A percentile compares a stretch with the other conserved stretches of the same genome.
Conservation (phyloP, 2,329 filamentous ascomycete genomes). For the Penicillium sp. region DNA sequence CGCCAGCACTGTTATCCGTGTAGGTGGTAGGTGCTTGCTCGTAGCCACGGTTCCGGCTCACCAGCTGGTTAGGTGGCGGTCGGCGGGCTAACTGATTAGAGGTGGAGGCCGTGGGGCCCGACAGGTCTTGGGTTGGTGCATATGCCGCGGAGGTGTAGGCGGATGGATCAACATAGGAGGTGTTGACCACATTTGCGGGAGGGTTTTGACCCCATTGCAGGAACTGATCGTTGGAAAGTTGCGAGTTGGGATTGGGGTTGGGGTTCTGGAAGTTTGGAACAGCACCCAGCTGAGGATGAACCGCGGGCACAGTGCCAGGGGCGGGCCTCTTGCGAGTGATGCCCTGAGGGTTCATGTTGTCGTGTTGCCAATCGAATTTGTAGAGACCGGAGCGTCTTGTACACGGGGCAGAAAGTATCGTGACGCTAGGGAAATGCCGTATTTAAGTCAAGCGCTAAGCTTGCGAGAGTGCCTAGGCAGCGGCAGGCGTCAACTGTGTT, state of each 20-base stretch:
- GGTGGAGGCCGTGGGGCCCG: slow-evolving; percentile 46
- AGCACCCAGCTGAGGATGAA: slow-evolving; percentile 57
- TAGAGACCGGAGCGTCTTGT: not conserved
- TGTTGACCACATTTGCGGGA: slow-evolving; percentile 33
- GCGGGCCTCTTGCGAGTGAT: slow-evolving; percentile 70
- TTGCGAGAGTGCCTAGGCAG: not conserved
- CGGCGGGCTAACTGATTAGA: slow-evolving; percentile 48
- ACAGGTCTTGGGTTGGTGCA: slow-evolving; percentile 53
- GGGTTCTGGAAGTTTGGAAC: slow-evolving; percentile 50
- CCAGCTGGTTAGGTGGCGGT: slow-evolving; percentile 41
- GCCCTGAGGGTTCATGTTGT: slow-evolving; percentile 45
- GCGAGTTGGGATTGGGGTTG: slow-evolving; percentile 46
- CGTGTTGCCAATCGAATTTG: not conserved
- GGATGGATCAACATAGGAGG: slow-evolving; percentile 46
- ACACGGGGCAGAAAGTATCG: not conserved
- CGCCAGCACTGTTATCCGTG: slow-evolving; percentile 30
- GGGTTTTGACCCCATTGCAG: slow-evolving; percentile 57
- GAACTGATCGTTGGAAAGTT: slow-evolving; percentile 55
- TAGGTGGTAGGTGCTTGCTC: slow-evolving; percentile 37
- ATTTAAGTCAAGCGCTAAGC: not conserved
- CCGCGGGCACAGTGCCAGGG: slow-evolving; percentile 68
- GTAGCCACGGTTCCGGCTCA: slow-evolving; percentile 41
- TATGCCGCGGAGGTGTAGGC: slow-evolving; percentile 32
- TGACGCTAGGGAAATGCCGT: not conserved
- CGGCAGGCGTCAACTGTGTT: not conserved